Base-by-base conservation (phyloP, 1,284 basidiomycete species). In the Quambalaria eucalypti region DNA sequence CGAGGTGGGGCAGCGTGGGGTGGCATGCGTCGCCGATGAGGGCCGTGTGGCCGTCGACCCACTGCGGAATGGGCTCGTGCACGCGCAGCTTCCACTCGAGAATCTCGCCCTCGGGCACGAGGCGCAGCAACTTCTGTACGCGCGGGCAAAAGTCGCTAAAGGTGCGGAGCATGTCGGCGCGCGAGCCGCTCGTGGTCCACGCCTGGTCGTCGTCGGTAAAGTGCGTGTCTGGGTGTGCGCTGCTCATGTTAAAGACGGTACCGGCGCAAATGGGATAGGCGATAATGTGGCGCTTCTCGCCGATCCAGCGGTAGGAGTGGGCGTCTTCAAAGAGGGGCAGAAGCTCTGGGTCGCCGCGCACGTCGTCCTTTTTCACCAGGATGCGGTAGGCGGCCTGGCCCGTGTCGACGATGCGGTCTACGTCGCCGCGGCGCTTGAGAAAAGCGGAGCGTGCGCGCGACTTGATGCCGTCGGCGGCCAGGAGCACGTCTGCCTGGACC, bases 331-430 rank as follows among this genome's bases (percentile, higher is more conserved):
- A 70, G 55, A 78, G 67, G 21, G 65, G 67, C 2, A 76, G 52
- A 16, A 78, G 66, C 50, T 78, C 74, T 10, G 76, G 75, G 55
- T 77, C 74, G 39, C 74, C 63, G 26, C 69, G 62, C 54, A 77
- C 69, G 39, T 66, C 64, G 1, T 62, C 55, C 23, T 76, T 61
- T 29, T 64, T 64, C 8, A 78, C 62, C 38, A 77, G 61, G 53
- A 78, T 75, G 10, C 77, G 76, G 63, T 78, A 78, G 0, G 76
- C 76, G 1, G 77, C 77, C 61, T 77, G 74, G 12, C 77, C 77
- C 1, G 76, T 77, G 58, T 76, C 76, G 54, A 69, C 71, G 29
- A 75, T 73, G 68, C 70, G 56, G 56, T 78, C 77, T 16, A 63
- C 62, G 59, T 75, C 66, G 8, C 73, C 76, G 6, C 62, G 59